Evolutionary conservation across 1,284 basidiomycete species (phyloP), one percentile per base, ranked within the genome.

Genomic region (Ustilago trichophora): DNA sequence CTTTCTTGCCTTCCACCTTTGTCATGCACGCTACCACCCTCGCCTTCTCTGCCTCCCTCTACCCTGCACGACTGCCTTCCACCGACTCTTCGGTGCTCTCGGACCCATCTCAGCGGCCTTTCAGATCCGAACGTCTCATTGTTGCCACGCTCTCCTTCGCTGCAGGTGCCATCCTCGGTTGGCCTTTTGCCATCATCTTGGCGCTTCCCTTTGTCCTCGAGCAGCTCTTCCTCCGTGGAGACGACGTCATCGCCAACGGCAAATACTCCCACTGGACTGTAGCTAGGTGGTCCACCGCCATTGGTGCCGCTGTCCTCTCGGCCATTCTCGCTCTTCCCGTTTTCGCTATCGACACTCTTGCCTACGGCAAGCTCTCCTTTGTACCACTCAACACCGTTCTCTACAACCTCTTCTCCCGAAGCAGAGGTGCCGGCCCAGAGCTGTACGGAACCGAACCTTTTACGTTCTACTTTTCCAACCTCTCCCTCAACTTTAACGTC

Each of bases 371-470:
- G 58, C 83, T 88, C 33, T 85, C 87, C 2, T 83, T 97, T 54
- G 91, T 92, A 2, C 90, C 94, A 1, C 91, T 93, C 88, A 97
- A 98, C 82, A 95, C 98, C 65, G 82, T 98, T 77, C 84, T 85
- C 47, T 98, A 99, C 86, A 99, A 98, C 82, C 86, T 98, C 66
- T 91, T 98, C 82, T 82, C 83, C 1, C 54, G 67, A 2, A 29
- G 71, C 5, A 87, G 86, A 25, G 87, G 90, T 32, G 83, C 87
- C 21, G 91, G 92, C 1, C 93, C 96, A 11, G 87, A 90, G 53
- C 87, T 99, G 16, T 98, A 98, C 81, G 95, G 95, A 41, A 92
- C 90, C n/a, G 90, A 91, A 51, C 91, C 94, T 1, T 86, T 87
- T 84, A 84, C 87, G 55, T 81, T 51, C 57, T 81, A 81, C 58